Conservation (phyloP, 139 green algal species). For the Eudorina sp. region DNA sequence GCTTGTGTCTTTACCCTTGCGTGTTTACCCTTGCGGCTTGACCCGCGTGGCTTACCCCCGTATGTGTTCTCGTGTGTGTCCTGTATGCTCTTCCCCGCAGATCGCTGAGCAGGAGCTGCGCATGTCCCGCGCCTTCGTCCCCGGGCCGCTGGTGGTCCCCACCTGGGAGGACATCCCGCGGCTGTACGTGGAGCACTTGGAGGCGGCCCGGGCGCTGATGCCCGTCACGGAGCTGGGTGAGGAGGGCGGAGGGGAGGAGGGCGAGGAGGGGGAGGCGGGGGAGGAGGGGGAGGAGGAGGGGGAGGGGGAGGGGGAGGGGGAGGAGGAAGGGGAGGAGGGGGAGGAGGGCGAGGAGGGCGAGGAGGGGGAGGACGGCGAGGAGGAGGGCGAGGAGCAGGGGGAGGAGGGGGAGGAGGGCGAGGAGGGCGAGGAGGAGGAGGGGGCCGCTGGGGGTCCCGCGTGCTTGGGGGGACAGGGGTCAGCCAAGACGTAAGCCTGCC, state of each 20-base stretch:
- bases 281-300: background rate
- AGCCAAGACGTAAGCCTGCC: too few species aligned
- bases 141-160: conserved; percentile 8
- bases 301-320: background rate
- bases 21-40: background rate
- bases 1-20: background rate
- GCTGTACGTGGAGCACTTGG: conserved; percentile 30
- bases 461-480: too few species aligned
- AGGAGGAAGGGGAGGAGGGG: too few species aligned
- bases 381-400: background rate
- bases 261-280: background rate
- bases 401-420: background rate
- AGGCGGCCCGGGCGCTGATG: conserved; percentile 21
- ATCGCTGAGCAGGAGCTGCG: conserved; percentile 19
- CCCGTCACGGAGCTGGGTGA: conserved; percentile 20
- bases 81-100: background rate
- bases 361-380: background rate
- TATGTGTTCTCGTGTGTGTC: background rate
- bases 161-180: background rate
- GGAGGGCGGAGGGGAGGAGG: background rate
- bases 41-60: too few species aligned
- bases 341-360: too few species aligned
- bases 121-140: conserved; percentile 10
- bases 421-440: background rate
- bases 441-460: too few species aligned